Percentiles rank a stretch among this genome's conserved stretches.
Evolutionary conservation across 768 basidiomycete genomes (phyloP).

Genomic region (Gautieria morchelliformis): DNA sequence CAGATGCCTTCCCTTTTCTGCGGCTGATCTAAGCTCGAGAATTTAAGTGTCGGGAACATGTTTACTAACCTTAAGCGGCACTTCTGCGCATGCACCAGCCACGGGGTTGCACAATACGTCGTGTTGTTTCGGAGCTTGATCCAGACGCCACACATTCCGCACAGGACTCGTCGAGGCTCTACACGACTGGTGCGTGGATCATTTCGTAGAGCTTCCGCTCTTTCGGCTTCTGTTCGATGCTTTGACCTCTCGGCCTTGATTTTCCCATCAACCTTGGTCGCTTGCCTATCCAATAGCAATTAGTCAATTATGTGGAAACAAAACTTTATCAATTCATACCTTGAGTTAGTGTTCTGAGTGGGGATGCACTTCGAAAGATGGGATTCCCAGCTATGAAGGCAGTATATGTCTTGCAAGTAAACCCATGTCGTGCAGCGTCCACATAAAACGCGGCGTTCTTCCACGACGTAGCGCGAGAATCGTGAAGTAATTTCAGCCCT

Average conservation of each 20-base stretch:
- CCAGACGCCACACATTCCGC: not conserved
- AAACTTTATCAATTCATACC: not conserved
- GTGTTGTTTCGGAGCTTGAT: conserved; percentile 4
- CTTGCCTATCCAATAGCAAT: not conserved
- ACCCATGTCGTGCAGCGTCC: not conserved
- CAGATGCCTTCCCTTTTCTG: not conserved
- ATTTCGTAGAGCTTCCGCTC: not conserved
- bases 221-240: conserved; percentile 1
- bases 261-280: not conserved
- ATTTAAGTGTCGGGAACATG: not conserved
- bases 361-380: not conserved
- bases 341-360: not conserved
- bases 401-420: not conserved
- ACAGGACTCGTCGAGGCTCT: not conserved
- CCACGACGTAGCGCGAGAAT: not conserved
- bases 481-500: not conserved
- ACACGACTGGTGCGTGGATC: not conserved
- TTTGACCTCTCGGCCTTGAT: not conserved
- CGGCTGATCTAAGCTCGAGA: not conserved
- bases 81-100: not conserved
- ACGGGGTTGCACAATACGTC: conserved; percentile 5
- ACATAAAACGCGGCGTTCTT: conserved; percentile 4
- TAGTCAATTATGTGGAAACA: not conserved
- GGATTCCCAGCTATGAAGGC: not conserved
- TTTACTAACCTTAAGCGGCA: not conserved